Conservation (phyloP, 2,329 filamentous ascomycete species). For the Hypoxylon sp. region DNA sequence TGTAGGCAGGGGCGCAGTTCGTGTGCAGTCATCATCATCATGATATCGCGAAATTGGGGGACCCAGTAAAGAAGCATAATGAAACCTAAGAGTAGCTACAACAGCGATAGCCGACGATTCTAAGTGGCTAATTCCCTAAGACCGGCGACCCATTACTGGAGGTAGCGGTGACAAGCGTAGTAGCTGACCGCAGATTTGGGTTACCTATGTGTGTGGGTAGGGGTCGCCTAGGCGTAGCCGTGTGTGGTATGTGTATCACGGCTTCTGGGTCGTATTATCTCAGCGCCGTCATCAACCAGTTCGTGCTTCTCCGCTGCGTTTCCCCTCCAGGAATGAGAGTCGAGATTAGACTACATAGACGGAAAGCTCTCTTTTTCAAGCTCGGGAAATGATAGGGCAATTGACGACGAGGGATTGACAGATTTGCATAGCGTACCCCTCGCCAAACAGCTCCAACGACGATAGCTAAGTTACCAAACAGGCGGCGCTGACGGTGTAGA, state of each 20-base stretch:
- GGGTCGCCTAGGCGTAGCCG: conserved; percentile 39
- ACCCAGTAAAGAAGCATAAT: conserved; percentile 32
- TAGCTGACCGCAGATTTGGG: conserved; percentile 47
- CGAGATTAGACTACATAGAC: conserved; percentile 16
- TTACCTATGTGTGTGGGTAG: conserved; percentile 38
- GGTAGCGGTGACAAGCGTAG: conserved; percentile 44
- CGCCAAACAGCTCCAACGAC: conserved; percentile 28
- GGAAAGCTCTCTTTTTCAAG: conserved; percentile 3
- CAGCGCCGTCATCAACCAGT: conserved; percentile 35
- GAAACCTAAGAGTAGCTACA: conserved; percentile 34
- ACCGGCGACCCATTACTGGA: conserved; percentile 29
- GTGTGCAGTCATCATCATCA: conserved; percentile 21
- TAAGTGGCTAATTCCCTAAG: conserved; percentile 33
- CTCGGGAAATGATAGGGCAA: conserved; percentile 29
- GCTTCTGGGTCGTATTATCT: conserved; percentile 38
- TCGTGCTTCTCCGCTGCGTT: conserved; percentile 34
- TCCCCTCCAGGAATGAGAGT: conserved; percentile 13
- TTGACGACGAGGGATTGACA: conserved; percentile 21
- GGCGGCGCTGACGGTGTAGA: conserved; percentile 35
- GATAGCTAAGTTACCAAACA: conserved; percentile 16
- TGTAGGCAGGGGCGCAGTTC: conserved; percentile 8
- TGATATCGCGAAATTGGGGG: conserved; percentile 7
- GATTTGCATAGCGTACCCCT: conserved; percentile 5
- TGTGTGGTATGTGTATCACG: conserved; percentile 42
- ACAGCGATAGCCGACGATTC: conserved; percentile 9